Conservation (phyloP, 2,329 filamentous ascomycete genomes). For the Fusarium multiceps region DNA sequence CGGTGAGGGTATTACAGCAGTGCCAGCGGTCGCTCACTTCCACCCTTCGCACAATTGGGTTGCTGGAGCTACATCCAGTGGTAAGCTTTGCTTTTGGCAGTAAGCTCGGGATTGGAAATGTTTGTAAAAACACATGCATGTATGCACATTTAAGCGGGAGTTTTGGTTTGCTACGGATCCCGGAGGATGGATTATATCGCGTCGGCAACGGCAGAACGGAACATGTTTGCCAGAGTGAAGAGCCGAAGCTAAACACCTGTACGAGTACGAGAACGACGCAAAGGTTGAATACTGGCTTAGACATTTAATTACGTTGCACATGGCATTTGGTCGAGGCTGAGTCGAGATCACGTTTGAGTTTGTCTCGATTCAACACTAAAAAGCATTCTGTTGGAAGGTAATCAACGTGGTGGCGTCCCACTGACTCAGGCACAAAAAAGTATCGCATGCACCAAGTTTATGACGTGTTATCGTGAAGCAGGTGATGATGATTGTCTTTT, state of each 20-base stretch:
- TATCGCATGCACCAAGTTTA: slow-evolving; percentile 12
- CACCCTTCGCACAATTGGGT: slow-evolving; percentile 92
- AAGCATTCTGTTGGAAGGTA: not conserved
- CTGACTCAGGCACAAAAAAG: slow-evolving; percentile 8
- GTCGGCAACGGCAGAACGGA: not conserved
- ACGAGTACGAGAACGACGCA: slow-evolving; percentile 11
- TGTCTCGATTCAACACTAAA: slow-evolving; percentile 1
- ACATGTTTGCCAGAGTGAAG: slow-evolving; percentile 4
- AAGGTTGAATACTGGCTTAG: not conserved
- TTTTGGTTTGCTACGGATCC: slow-evolving; percentile 28
- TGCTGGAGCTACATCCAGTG: slow-evolving; percentile 88
- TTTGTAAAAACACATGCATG: slow-evolving; percentile 2
- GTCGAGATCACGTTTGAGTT: slow-evolving; percentile 22
- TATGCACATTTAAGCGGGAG: slow-evolving; percentile 33
- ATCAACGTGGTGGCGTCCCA: slow-evolving; percentile 1
- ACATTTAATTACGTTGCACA: slow-evolving; percentile 10
- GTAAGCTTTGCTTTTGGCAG: slow-evolving; percentile 93
- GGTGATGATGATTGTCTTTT: slow-evolving; percentile 16
- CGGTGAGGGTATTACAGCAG: slow-evolving; percentile 91
- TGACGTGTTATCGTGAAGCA: slow-evolving; percentile 17
- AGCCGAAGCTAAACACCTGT: not conserved
- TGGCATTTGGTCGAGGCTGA: slow-evolving; percentile 17
- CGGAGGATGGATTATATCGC: slow-evolving; percentile 2
- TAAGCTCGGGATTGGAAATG: slow-evolving; percentile 52
- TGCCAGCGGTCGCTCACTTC: slow-evolving; percentile 91